These are phyloP conservation scores for Penicillium canescens DNA, from an alignment of 495 filamentous ascomycete species.

Conservation along the genomic window DNA sequence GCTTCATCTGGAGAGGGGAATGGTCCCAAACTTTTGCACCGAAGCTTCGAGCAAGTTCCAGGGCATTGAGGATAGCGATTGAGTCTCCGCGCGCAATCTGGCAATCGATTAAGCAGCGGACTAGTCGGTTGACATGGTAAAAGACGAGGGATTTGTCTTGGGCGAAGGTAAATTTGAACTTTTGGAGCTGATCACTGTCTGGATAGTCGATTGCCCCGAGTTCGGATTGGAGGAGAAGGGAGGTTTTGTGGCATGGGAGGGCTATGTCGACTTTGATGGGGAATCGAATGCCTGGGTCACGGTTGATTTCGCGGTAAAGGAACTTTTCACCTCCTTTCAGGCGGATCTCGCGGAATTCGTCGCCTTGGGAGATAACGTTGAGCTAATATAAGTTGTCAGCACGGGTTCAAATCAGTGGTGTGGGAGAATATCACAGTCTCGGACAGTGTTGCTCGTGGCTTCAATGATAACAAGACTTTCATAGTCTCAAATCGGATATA, in stretches of 20 bases:
- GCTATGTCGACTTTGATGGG: constrained; percentile 78
- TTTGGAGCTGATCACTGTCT: constrained; percentile 58
- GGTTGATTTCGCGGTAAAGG: constrained; percentile 82
- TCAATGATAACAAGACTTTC: constrained; percentile 68
- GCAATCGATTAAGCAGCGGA: constrained; percentile 87
- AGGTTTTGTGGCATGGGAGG: constrained; percentile 79
- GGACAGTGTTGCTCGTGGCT: constrained; percentile 58
- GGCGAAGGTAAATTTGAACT: constrained; percentile 60
- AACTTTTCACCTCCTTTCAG: constrained; percentile 74
- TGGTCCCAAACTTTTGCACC: constrained; percentile 84
- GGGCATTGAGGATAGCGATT: constrained; percentile 61
- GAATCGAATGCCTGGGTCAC: constrained; percentile 67
- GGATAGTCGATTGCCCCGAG: constrained; percentile 77
- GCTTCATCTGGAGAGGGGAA: constrained; percentile 80
- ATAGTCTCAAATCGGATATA: constrained; percentile 92
- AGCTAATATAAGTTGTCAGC: constrained; percentile 54
- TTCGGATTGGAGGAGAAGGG: constrained; percentile 77
- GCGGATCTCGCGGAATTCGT: constrained; percentile 76
- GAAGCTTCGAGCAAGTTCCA: constrained; percentile 79
- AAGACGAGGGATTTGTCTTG: constrained; percentile 75
- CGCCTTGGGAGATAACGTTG: constrained; percentile 64
- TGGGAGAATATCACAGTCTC: constrained; percentile 63
- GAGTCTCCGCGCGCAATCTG: constrained; percentile 69
- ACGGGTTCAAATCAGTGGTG: neutral
- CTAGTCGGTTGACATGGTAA: constrained; percentile 68